Conservation (phyloP, 371 early-diverging fungal genomes). For the Rhizomucor pusillus region DNA sequence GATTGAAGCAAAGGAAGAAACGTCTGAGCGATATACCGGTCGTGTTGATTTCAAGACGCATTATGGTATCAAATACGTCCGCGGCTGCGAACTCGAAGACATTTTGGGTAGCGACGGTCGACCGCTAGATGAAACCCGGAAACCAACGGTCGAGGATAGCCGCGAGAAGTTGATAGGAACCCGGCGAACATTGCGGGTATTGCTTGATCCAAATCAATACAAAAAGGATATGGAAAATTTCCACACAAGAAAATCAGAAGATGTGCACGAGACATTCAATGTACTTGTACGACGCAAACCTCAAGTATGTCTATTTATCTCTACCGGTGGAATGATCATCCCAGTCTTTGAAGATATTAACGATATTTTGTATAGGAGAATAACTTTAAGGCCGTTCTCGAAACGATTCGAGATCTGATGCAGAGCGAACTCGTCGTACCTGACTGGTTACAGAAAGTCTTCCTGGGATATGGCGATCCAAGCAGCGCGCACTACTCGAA, state of each 20-base stretch:
- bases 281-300: slow-evolving; percentile 84
- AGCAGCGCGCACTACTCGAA: slow-evolving; percentile 66
- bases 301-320: slow-evolving; percentile 22
- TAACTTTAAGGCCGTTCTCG: slow-evolving; percentile 89
- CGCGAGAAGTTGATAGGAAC: slow-evolving; percentile 44
- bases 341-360: neutral
- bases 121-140: slow-evolving; percentile 55
- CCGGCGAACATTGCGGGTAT: slow-evolving; percentile 72
- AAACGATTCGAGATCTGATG: slow-evolving; percentile 86
- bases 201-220: slow-evolving; percentile 87
- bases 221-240: slow-evolving; percentile 30
- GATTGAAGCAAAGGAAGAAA: slow-evolving; percentile 41
- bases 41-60: slow-evolving; percentile 58
- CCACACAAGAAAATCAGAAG: slow-evolving; percentile 32
- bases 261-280: slow-evolving; percentile 82
- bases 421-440: slow-evolving; percentile 79
- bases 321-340: neutral
- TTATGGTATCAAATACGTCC: slow-evolving; percentile 75
- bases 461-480: slow-evolving; percentile 95
- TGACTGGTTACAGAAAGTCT: slow-evolving; percentile 84
- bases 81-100: slow-evolving; percentile 86
- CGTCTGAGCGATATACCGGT: slow-evolving; percentile 40
- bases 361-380: slow-evolving; percentile 55
- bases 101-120: slow-evolving; percentile 71
- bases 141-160: slow-evolving; percentile 43